Evolutionary conservation across 768 basidiomycete species (phyloP), one percentile per base, ranked within the genome.

Genomic region (Terana coerulea): DNA sequence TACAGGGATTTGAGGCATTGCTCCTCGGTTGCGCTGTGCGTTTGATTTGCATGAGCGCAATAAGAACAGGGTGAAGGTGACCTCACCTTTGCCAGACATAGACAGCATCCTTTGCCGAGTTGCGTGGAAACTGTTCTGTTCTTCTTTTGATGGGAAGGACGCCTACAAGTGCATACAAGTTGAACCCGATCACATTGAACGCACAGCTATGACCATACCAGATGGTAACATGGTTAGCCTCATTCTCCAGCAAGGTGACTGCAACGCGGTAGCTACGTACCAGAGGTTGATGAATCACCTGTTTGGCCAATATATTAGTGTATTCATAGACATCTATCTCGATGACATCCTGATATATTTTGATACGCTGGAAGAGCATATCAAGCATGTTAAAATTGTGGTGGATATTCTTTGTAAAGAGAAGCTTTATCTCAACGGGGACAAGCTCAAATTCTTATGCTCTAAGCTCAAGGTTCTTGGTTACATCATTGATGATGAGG

Each of bases 251-350:
- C 69, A 72, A 36, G 74, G 74, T 0, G 69, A 79, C 46, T 73
- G 72, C 40, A 78, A 79, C 53, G 69, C 71, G 0, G 75, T 72
- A 0, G 61, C 72, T 0, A 80, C 75, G 0, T 80, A 75, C 47
- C 77, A 80, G 47, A 33, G 66, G 0, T 54, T 79, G 0, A 76
- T 78, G 70, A 75, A 64, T 0, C 25, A 51, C 2, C 64, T 77
- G n/a, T 75, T 79, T 40, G 52, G 63, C 1, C 65, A 72, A 0
- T 43, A 58, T 15, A 68, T 78, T 3, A 72, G 73, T 0, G 21
- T 35, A 8, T 75, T 72, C 49, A 28, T 77, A 7, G 69, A 77
- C 39, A 65, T 72, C 2, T 78, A 76, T 49, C 55, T 78, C 0
- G 75, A 78, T 50, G 71, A 78, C 54, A 67, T 77, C 3, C 70